A percentile compares a stretch with the other conserved stretches of the same genome.
Evolutionary conservation across 495 filamentous ascomycete genomes (phyloP).

Genomic region (Astrocystis sublimbata): DNA sequence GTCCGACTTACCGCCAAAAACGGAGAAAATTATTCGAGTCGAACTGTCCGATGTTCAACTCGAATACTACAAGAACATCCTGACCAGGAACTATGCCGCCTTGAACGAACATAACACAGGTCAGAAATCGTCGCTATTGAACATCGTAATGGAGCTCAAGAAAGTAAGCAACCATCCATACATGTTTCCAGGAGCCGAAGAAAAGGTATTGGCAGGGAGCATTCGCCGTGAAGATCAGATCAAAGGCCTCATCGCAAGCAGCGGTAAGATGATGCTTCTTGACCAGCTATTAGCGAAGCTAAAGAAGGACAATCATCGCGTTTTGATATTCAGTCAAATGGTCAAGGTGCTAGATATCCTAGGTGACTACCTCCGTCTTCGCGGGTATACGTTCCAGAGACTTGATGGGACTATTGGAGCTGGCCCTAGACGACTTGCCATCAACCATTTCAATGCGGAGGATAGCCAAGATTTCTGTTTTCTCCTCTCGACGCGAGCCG

Average conservation of each 20-base stretch:
- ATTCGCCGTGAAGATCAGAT: conserved; percentile 82
- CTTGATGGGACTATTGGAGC: conserved; percentile 94
- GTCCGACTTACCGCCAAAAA: conserved; percentile 92
- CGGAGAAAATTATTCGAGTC: conserved; percentile 97
- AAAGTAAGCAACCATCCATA: conserved; percentile 98
- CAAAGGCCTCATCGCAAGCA: conserved; percentile 88
- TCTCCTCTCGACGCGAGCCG: conserved; percentile 89
- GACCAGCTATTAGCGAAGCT: conserved; percentile 90
- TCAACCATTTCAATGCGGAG: conserved; percentile 96
- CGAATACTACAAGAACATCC: conserved; percentile 98
- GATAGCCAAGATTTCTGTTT: conserved; percentile 96
- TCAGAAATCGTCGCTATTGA: conserved; percentile 90
- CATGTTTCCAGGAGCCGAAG: conserved; percentile 93
- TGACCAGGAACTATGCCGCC: conserved; percentile 94
- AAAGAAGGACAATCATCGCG: conserved; percentile 87
- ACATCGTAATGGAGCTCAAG: conserved; percentile 99
- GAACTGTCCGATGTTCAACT: conserved; percentile 94
- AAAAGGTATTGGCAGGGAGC: conserved; percentile 75
- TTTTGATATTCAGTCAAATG: conserved; percentile 99
- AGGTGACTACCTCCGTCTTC: conserved; percentile 84
- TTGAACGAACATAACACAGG: conserved; percentile 86
- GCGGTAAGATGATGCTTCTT: conserved; percentile 98
- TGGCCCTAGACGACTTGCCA: conserved; percentile 79
- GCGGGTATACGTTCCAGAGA: conserved; percentile 88
- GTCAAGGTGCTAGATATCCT: conserved; percentile 98